Conservation (phyloP, 768 basidiomycete species). For the Lactarius psammicola region DNA sequence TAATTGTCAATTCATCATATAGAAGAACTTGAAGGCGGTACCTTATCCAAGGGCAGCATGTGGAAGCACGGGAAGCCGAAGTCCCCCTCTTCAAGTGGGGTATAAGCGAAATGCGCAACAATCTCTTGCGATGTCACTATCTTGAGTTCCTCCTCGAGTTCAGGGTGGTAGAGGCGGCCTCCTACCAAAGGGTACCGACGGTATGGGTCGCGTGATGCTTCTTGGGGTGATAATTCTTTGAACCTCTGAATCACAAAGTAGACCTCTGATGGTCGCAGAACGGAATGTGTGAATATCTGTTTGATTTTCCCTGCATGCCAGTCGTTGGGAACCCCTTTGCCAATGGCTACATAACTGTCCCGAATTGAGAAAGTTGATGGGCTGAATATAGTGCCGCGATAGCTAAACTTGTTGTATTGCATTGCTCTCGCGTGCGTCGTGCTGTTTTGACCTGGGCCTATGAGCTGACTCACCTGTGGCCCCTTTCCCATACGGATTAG, state of each 20-base stretch:
- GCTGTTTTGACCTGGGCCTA: neutral
- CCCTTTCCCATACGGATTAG: neutral
- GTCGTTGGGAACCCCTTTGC: neutral
- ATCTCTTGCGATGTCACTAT: constrained; percentile 1
- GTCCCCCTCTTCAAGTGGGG: neutral
- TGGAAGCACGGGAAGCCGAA: constrained; percentile 9
- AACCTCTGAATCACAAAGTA: constrained; percentile 6
- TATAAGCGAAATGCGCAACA: neutral
- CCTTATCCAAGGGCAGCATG: constrained; percentile 6
- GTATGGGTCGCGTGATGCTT: neutral
- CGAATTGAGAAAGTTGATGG: neutral
- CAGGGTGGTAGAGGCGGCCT: neutral
- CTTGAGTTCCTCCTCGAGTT: constrained; percentile 1
- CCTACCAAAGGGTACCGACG: neutral
- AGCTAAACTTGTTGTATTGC: neutral
- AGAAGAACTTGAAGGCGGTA: neutral
- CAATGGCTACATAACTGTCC: constrained; percentile 5
- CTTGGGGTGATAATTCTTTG: neutral
- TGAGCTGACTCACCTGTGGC: neutral
- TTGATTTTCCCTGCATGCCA: constrained; percentile 12
- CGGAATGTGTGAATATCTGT: constrained; percentile 3
- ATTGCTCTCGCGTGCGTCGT: neutral
- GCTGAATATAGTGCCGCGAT: neutral
- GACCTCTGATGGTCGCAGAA: neutral
- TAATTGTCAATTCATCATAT: neutral